Percentiles rank a stretch among this genome's conserved stretches.
Conservation (phyloP, 2,329 filamentous ascomycete genomes). For the Sporothrix euskadiensis region DNA sequence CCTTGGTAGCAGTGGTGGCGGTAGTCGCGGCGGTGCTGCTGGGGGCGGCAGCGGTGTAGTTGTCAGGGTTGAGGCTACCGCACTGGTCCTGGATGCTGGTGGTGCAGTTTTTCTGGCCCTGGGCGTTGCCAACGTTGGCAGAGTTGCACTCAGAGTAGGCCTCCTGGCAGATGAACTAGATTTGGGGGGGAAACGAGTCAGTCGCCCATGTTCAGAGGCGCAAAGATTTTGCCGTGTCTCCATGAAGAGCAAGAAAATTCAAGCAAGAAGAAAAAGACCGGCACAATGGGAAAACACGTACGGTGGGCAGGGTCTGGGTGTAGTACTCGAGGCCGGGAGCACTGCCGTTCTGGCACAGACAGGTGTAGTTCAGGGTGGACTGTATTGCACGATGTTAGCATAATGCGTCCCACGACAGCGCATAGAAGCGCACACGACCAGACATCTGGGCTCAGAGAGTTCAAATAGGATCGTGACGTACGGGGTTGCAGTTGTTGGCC, state of each 20-base stretch:
- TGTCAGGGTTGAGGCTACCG: slow-evolving; percentile 47
- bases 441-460: neutral
- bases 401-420: neutral
- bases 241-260: neutral
- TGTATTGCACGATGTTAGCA: slow-evolving; percentile 35
- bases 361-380: slow-evolving; percentile 49
- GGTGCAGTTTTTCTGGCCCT: slow-evolving; percentile 52
- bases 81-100: slow-evolving; percentile 51
- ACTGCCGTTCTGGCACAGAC: slow-evolving; percentile 52
- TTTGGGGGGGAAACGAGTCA: neutral
- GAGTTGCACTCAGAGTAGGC: slow-evolving; percentile 52
- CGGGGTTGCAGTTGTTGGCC: slow-evolving; percentile 49
- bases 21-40: slow-evolving; percentile 35
- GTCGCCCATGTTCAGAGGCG: neutral
- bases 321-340: slow-evolving; percentile 56
- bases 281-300: slow-evolving; percentile 33
- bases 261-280: neutral
- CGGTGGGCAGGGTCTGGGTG: slow-evolving; percentile 52
- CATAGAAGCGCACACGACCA: neutral
- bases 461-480: slow-evolving; percentile 40
- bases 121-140: slow-evolving; percentile 45
- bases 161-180: slow-evolving; percentile 53
- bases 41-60: slow-evolving; percentile 31
- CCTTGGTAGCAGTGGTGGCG: slow-evolving; percentile 33
- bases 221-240: neutral